phyloP scores from a whole-genome alignment of 305 asterid genomes.

The Fraxinus paxiana region DNA sequence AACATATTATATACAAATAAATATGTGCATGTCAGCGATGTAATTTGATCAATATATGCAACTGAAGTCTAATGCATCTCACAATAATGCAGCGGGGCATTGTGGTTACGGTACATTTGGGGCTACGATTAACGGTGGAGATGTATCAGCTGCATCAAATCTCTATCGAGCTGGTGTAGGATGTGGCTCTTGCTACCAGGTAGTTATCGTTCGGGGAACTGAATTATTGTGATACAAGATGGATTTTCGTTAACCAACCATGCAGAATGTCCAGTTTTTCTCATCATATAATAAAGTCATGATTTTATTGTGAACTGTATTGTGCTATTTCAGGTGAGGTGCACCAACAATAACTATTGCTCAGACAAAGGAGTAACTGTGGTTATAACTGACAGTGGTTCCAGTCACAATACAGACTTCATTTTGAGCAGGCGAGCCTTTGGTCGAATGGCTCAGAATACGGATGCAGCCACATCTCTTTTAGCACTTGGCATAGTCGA shows the following conservation, averaged over 20 bases:
- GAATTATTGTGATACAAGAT: neutral
- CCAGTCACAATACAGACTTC: slow-evolving; percentile 58
- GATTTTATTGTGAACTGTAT: neutral
- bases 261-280: neutral
- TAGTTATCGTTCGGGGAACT: slow-evolving; percentile 19
- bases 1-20: neutral
- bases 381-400: slow-evolving; percentile 72
- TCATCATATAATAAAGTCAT: neutral
- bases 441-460: slow-evolving; percentile 59
- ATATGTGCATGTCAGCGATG: neutral
- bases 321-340: slow-evolving; percentile 56
- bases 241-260: neutral
- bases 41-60: neutral
- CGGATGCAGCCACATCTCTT: slow-evolving; percentile 53
- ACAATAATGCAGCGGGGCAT: slow-evolving; percentile 57
- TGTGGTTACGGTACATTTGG: slow-evolving; percentile 74
- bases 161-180: slow-evolving; percentile 70
- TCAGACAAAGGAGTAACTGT: slow-evolving; percentile 61
- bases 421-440: slow-evolving; percentile 70
- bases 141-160: slow-evolving; percentile 73
- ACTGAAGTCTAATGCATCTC: neutral
- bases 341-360: slow-evolving; percentile 55
- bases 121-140: slow-evolving; percentile 70
- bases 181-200: slow-evolving; percentile 85
- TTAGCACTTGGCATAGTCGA: slow-evolving; percentile 62